These are phyloP conservation scores for Pyrenophora seminiperda DNA, from an alignment of 2,329 filamentous ascomycete genomes.

Conservation along the genomic window DNA sequence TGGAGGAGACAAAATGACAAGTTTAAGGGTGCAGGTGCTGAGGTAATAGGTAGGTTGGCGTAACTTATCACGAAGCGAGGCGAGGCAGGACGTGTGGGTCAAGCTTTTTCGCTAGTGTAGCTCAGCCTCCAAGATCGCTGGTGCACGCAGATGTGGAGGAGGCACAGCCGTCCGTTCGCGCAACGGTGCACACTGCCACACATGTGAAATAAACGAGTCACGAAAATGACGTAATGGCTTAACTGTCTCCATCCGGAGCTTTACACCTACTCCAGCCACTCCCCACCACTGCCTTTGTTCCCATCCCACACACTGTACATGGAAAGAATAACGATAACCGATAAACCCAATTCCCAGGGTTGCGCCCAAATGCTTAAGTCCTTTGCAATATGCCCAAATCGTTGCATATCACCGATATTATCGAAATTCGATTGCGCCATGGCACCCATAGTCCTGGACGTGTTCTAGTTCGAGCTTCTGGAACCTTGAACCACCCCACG, in stretches of 20 bases:
- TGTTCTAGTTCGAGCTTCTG: constrained; percentile 92
- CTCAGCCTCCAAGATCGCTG: constrained; percentile 18
- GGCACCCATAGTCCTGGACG: constrained; percentile 82
- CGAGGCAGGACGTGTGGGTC: constrained; percentile 32
- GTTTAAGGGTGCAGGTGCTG: constrained; percentile 6
- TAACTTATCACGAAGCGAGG: constrained; percentile 24
- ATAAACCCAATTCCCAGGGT: constrained; percentile 28
- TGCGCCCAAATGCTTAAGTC: constrained; percentile 39
- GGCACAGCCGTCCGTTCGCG: constrained; percentile 5
- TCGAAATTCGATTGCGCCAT: constrained; percentile 85
- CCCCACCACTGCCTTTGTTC: constrained; percentile 28
- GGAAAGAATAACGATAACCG: constrained; percentile 35
- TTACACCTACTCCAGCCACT: constrained; percentile 22
- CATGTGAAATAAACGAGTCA: constrained; percentile 1
- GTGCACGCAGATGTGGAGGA: constrained; percentile 20
- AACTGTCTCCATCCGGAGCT: constrained; percentile 13
- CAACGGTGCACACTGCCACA: constrained; percentile 19
- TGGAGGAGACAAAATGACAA: neutral
- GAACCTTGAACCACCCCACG: constrained; percentile 69
- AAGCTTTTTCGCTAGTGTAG: constrained; percentile 45
- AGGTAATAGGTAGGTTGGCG: constrained; percentile 29
- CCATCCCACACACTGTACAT: constrained; percentile 40
- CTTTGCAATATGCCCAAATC: constrained; percentile 29
- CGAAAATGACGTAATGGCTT: constrained; percentile 26
- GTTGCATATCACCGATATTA: constrained; percentile 55